Evolutionary conservation across 139 green algal species (phyloP), one percentile per base, ranked within the genome.

Genomic region (Volvox africanus): DNA sequence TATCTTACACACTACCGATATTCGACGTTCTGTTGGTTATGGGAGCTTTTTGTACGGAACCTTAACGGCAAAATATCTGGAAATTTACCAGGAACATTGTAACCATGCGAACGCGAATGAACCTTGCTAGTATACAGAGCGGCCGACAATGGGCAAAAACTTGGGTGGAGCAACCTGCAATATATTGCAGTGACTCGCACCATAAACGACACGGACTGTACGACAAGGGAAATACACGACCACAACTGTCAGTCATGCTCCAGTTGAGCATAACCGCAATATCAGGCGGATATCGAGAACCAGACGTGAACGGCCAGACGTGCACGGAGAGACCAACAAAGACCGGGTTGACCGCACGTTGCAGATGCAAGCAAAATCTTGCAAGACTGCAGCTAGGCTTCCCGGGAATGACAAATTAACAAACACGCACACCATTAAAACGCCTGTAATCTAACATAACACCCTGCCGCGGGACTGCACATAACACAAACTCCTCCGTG

Each of bases 381-480:
- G 12, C 32, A 55, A 5, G 30, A 36, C 75, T 30, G 50, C 2
- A 26, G 30, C 75, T 33, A 30, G 32, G 22, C 71, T 18, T 2
- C 71, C 22, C 1, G n/a, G 33, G 19, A 37, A 79, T 32, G 71
- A n/a, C 71, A 79, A n/a, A 79, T 20, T 79, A 55, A 81, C 32
- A 21, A 81, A 33, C 50, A 55, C 32, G 17, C 30, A 55, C 30
- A 81, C 75, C 44, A 33, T 26, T 81, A 81, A 30, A 61, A 55
- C 33, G 32, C 2, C 32, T 32, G 18, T 14, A 35, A 30, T 12
- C 78, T 18, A 84, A n/a, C 36, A 33, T 35, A 13, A 84, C 35
- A 84, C 78, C 78, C 78, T 84, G 36, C 78, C 78, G 78, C 78
- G 32, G 32, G 62, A 84, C 78, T 68, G 78, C 32, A 61, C 78